phyloP scores from a whole-genome alignment of 163 green algal genomes.

The Scenedesmus sp. region DNA sequence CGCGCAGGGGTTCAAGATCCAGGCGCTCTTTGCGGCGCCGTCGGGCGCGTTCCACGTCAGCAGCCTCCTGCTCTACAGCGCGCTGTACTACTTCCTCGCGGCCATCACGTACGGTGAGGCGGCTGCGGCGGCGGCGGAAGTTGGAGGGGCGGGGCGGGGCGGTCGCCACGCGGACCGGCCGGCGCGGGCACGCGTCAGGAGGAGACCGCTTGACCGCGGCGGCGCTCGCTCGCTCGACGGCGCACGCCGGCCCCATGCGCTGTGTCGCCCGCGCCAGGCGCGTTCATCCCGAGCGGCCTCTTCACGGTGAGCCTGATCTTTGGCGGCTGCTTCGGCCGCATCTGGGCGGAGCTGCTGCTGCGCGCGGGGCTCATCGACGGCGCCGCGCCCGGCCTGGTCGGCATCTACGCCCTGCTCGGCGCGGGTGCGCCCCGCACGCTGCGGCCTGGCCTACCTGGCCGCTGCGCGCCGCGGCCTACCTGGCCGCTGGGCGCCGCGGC shows the following conservation, averaged over 20 bases:
- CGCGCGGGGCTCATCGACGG: constrained; percentile 41
- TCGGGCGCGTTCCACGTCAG: constrained; percentile 55
- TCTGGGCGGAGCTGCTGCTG: constrained; percentile 59
- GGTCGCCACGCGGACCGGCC: too few species aligned
- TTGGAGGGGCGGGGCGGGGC: too few species aligned
- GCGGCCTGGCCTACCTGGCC: neutral
- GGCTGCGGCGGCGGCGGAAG: too few species aligned
- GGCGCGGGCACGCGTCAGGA: too few species aligned
- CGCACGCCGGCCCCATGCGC: too few species aligned
- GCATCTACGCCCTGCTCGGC: constrained; percentile 68
- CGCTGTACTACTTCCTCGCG: constrained; percentile 62
- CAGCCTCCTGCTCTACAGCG: constrained; percentile 56
- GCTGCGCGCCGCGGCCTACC: too few species aligned
- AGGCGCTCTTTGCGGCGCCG: constrained; percentile 57
- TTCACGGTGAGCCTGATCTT: constrained; percentile 69
- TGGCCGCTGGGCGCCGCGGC: too few species aligned
- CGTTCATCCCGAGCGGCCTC: constrained; percentile 66
- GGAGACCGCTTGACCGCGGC: too few species aligned
- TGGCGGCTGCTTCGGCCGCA: constrained; percentile 61
- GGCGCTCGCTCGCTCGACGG: too few species aligned
- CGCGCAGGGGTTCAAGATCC: constrained; percentile 58
- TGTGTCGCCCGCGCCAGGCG: constrained; percentile 31
- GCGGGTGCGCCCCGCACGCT: constrained; percentile 24
- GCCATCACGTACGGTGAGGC: too few species aligned
- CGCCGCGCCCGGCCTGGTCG: constrained; percentile 40